Evolutionary conservation across 75 land plant genomes (phyloP).

Genomic region (Gnetum montanum): DNA sequence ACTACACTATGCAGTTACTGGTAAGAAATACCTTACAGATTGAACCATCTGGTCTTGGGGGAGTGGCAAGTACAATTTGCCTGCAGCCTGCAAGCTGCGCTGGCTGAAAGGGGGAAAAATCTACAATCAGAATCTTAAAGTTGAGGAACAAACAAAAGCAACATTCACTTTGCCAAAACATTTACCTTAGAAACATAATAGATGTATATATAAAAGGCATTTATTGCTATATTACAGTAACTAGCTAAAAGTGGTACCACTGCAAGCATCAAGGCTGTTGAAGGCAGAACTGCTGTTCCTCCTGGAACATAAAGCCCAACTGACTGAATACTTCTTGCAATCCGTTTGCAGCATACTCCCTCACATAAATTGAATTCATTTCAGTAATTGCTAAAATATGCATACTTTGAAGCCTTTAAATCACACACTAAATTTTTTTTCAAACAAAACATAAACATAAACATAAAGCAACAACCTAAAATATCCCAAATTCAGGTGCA

Average conservation of each 20-base stretch:
- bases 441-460: neutral
- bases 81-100: slow-evolving; percentile 98
- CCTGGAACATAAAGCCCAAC: slow-evolving; percentile 99
- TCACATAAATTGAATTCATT: slow-evolving; percentile 8
- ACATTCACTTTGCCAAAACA: neutral
- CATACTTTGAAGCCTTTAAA: too few relatives aligned
- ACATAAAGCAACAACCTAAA: neutral
- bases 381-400: too few relatives aligned
- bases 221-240: too few relatives aligned
- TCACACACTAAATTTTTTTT: neutral
- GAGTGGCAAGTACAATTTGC: slow-evolving; percentile 89
- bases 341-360: slow-evolving; percentile 93
- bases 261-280: slow-evolving; percentile 97
- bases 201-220: neutral
- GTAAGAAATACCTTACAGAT: slow-evolving; percentile 74
- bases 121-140: too few relatives aligned
- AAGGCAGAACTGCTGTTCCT: slow-evolving; percentile 97
- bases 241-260: slow-evolving; percentile 51
- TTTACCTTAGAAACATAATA: neutral
- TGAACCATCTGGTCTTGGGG: slow-evolving; percentile 83
- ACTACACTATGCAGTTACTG: neutral
- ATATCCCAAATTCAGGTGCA: too few relatives aligned
- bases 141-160: neutral
- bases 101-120: too few relatives aligned
- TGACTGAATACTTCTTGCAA: slow-evolving; percentile 72